phyloP scores from a whole-genome alignment of 1,139 yeast genomes.

The Sugiyamaella novakii region DNA sequence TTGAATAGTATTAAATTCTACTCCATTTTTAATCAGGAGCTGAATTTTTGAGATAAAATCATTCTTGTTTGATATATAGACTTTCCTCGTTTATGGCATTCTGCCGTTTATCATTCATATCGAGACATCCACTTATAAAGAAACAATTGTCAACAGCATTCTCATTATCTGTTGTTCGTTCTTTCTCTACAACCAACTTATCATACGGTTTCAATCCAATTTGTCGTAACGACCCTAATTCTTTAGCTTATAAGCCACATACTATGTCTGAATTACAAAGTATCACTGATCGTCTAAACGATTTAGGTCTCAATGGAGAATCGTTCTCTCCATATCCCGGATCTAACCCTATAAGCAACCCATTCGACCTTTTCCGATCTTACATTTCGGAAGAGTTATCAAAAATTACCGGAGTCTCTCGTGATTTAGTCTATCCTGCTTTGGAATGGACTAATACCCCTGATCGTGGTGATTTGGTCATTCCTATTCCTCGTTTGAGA shows the following conservation, averaged over 20 bases:
- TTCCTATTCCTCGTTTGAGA: conserved; percentile 92
- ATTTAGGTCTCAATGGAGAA: conserved; percentile 37
- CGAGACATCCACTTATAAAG: background rate
- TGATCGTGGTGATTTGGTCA: conserved; percentile 89
- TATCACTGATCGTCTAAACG: conserved; percentile 35
- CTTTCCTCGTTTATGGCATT: conserved; percentile 1
- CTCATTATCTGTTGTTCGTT: background rate
- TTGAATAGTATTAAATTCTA: too few species aligned
- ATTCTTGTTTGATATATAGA: too few species aligned
- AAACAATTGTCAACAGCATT: background rate
- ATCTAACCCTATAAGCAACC: conserved; percentile 72
- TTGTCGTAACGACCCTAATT: conserved; percentile 14
- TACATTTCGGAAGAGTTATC: conserved; percentile 81
- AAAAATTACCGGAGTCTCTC: conserved; percentile 70
- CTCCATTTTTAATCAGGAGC: too few species aligned
- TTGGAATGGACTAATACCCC: conserved; percentile 79
- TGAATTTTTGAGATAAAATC: too few species aligned
- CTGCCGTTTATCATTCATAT: conserved; percentile 9
- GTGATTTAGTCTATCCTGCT: conserved; percentile 72
- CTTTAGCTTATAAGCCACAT: conserved; percentile 23
- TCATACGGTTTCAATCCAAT: conserved; percentile 18
- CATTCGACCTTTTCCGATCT: conserved; percentile 83
- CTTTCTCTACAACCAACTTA: background rate
- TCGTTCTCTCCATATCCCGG: conserved; percentile 42
- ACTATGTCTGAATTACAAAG: conserved; percentile 38